A percentile compares a stretch with the other conserved stretches of the same genome.
These are phyloP conservation scores for Periconia digitata DNA, from an alignment of 2,329 filamentous ascomycete species.

Conservation along the genomic window DNA sequence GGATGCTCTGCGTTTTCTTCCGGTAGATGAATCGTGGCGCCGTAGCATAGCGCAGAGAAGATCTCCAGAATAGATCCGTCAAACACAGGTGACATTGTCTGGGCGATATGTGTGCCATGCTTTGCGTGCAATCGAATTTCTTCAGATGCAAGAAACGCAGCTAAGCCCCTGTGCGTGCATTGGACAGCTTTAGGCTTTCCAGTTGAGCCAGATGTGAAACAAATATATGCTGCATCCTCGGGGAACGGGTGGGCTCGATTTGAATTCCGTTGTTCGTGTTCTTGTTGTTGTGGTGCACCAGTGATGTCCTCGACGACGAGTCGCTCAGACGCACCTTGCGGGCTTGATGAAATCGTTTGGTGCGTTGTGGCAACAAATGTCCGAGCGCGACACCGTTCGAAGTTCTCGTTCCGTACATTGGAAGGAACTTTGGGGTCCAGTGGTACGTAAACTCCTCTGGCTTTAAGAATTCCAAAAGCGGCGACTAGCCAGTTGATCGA, in stretches of 20 bases:
- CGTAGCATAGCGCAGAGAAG: constrained; percentile 45
- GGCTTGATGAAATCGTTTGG: constrained; percentile 6
- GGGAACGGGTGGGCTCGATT: background rate
- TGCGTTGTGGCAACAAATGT: constrained; percentile 25
- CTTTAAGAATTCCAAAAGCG: constrained; percentile 38
- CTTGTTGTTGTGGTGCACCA: background rate
- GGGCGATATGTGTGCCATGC: constrained; percentile 40
- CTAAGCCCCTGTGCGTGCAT: constrained; percentile 34
- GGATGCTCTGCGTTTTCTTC: constrained; percentile 15
- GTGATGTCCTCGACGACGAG: constrained; percentile 20
- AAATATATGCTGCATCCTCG: constrained; percentile 39
- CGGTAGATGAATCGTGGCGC: constrained; percentile 42
- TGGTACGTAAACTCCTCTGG: constrained; percentile 36
- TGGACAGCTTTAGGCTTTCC: constrained; percentile 48
- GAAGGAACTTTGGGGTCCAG: constrained; percentile 25
- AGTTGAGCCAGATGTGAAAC: constrained; percentile 51
- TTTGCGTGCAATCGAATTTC: constrained; percentile 37
- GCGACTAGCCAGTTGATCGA: constrained; percentile 41
- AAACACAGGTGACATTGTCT: constrained; percentile 48
- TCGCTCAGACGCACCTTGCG: constrained; percentile 8
- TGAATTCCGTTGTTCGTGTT: background rate
- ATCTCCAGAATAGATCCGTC: constrained; percentile 49
- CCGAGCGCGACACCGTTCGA: constrained; percentile 19
- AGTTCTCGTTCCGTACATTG: constrained; percentile 22
- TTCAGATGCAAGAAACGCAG: constrained; percentile 38